phyloP scores from a whole-genome alignment of 2,329 filamentous ascomycete genomes.

The Ciborinia camelliae region DNA sequence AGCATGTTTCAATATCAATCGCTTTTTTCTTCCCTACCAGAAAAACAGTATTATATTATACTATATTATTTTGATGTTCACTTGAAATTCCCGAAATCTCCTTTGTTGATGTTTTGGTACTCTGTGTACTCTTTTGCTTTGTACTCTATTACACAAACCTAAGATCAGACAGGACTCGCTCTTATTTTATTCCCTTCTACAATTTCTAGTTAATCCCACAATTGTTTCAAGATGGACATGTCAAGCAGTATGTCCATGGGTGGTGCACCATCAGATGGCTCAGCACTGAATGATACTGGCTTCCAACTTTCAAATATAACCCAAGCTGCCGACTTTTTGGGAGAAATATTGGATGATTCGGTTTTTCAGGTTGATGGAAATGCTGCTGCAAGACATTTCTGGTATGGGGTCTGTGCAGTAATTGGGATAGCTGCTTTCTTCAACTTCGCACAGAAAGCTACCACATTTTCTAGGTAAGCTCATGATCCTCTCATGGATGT shows the following conservation, averaged over 20 bases:
- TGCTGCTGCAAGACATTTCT: slow-evolving; percentile 40
- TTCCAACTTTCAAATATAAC: slow-evolving; percentile 41
- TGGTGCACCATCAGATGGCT: slow-evolving; percentile 25
- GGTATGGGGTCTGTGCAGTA: slow-evolving; percentile 40
- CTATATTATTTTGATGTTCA: not conserved
- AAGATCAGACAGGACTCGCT: not conserved
- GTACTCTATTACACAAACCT: not conserved
- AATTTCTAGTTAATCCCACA: not conserved
- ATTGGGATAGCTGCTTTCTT: slow-evolving; percentile 37
- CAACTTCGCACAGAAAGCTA: slow-evolving; percentile 34
- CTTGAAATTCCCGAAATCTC: not conserved
- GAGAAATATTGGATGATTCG: slow-evolving; percentile 39
- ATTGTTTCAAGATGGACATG: slow-evolving; percentile 25
- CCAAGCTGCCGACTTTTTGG: slow-evolving; percentile 39
- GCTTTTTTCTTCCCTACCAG: not conserved
- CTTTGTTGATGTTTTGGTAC: not conserved
- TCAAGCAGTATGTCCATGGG: slow-evolving; percentile 27
- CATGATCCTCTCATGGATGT: not conserved
- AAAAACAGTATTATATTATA: not conserved
- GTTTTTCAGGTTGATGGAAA: slow-evolving; percentile 39
- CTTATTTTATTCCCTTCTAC: not conserved
- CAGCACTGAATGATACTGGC: slow-evolving; percentile 36
- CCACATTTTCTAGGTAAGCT: slow-evolving; percentile 32
- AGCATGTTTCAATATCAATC: slow-evolving; percentile 9
- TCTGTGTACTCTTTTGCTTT: not conserved